Conservation (phyloP, 169 alveolate species). For the Eimeria necatrix region DNA sequence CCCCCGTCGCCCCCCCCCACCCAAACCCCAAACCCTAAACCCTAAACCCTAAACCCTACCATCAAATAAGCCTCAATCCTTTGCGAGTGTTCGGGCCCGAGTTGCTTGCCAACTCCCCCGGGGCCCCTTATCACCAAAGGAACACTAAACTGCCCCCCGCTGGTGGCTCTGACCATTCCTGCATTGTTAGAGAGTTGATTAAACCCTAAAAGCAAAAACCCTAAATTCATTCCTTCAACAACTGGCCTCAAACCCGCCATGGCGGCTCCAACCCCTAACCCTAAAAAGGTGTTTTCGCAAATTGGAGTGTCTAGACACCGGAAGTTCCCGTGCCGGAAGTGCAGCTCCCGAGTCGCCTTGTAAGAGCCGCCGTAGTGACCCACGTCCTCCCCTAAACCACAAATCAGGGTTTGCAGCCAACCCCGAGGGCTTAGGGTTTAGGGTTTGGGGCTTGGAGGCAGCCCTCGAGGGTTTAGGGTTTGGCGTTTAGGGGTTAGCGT, state of each 20-base stretch:
- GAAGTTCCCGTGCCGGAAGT: constrained; percentile 89
- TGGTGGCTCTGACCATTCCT: constrained; percentile 92
- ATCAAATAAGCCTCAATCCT: constrained; percentile 92
- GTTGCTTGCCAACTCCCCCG: constrained; percentile 96
- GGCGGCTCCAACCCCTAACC: constrained; percentile 90
- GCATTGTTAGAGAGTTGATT: constrained; percentile 95
- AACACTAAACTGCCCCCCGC: constrained; percentile 90
- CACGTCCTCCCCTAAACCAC: constrained; percentile 94
- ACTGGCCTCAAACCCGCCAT: constrained; percentile 93
- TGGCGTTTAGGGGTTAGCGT: too few species aligned
- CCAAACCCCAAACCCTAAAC: too few species aligned
- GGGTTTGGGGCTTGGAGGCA: too few species aligned
- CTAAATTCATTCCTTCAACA: constrained; percentile 95
- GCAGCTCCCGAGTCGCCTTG: constrained; percentile 94
- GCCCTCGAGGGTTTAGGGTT: too few species aligned
- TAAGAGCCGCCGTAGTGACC: constrained; percentile 96
- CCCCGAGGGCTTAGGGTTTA: too few species aligned
- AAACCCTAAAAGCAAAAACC: constrained; percentile 94
- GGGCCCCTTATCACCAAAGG: constrained; percentile 96
- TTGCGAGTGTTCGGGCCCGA: constrained; percentile 96
- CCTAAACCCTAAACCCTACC: constrained; percentile 87
- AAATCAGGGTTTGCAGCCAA: not conserved
- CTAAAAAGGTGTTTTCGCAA: constrained; percentile 93
- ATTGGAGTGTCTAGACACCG: constrained; percentile 96
- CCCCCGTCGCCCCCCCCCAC: too few species aligned